These are phyloP conservation scores for Gossypium herbaceum DNA, from an alignment of 345 rosid species.

Conservation along the genomic window DNA sequence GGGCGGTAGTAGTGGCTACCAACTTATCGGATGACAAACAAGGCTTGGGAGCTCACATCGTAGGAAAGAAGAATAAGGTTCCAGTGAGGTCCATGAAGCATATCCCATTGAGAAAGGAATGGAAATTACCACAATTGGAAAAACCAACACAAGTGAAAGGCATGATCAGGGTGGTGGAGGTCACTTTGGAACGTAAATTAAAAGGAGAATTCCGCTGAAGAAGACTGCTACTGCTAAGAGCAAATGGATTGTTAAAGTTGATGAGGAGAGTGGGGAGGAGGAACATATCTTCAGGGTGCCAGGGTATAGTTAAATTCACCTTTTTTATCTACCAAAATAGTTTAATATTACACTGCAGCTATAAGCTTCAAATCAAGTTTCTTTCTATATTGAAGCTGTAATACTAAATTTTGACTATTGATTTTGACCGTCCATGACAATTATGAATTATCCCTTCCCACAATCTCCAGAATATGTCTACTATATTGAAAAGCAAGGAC, in stretches of 20 bases:
- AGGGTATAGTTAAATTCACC: not conserved
- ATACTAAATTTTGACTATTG: not conserved
- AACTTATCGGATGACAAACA: conserved; percentile 31
- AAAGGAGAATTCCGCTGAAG: not conserved
- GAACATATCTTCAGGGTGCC: conserved; percentile 46
- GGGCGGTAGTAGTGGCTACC: conserved; percentile 42
- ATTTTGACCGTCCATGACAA: not conserved
- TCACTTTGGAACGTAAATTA: not conserved
- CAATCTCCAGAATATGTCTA: not conserved
- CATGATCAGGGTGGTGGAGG: not conserved
- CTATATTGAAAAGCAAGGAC: too few relatives aligned
- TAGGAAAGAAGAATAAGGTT: conserved; percentile 25
- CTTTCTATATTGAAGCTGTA: not conserved
- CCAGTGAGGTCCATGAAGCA: conserved; percentile 39
- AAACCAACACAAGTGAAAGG: conserved; percentile 1
- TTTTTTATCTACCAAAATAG: not conserved
- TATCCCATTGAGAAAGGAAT: conserved; percentile 42
- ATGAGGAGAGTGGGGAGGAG: conserved; percentile 45
- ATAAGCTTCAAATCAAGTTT: not conserved
- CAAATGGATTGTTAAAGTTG: conserved; percentile 36
- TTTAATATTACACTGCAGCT: not conserved
- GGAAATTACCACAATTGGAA: conserved; percentile 40
- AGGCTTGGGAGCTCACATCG: conserved; percentile 32
- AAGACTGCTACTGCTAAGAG: conserved; percentile 17
- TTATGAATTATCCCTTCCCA: not conserved